Evolutionary conservation across 768 basidiomycete genomes (phyloP).

Genomic region (Mycena indigotica): DNA sequence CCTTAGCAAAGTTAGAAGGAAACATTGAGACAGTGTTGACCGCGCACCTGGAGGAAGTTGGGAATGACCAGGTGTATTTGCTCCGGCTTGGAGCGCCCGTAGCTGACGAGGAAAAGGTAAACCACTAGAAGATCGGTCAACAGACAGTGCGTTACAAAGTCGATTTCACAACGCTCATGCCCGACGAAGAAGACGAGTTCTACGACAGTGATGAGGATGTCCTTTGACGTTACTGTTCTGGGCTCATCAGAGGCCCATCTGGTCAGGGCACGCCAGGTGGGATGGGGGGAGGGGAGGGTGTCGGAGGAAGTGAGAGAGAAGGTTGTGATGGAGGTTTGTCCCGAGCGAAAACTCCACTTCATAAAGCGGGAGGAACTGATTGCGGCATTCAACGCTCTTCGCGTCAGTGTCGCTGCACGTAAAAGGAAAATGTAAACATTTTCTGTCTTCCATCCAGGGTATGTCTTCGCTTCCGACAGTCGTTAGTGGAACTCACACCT

Average conservation of each 20-base stretch:
- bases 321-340: background rate
- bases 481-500: background rate
- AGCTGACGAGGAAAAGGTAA: constrained; percentile 96
- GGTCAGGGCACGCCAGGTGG: constrained; percentile 68
- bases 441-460: background rate
- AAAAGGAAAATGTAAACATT: background rate
- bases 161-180: constrained; percentile 82
- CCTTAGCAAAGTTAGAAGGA: constrained; percentile 57
- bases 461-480: background rate
- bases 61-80: constrained; percentile 91
- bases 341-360: background rate
- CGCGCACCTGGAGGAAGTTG: constrained; percentile 79
- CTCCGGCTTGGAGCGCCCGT: constrained; percentile 91
- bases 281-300: constrained; percentile 53
- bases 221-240: constrained; percentile 79
- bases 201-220: constrained; percentile 73
- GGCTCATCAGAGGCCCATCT: constrained; percentile 84
- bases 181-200: constrained; percentile 88
- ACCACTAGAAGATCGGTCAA: constrained; percentile 66
- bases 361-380: constrained; percentile 2
- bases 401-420: background rate
- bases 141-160: constrained; percentile 87
- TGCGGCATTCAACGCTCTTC: constrained; percentile 1
- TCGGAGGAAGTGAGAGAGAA: constrained; percentile 20
- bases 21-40: constrained; percentile 1